Conservation (phyloP, 257 asterid genomes). For the Cruciata laevipes region DNA sequence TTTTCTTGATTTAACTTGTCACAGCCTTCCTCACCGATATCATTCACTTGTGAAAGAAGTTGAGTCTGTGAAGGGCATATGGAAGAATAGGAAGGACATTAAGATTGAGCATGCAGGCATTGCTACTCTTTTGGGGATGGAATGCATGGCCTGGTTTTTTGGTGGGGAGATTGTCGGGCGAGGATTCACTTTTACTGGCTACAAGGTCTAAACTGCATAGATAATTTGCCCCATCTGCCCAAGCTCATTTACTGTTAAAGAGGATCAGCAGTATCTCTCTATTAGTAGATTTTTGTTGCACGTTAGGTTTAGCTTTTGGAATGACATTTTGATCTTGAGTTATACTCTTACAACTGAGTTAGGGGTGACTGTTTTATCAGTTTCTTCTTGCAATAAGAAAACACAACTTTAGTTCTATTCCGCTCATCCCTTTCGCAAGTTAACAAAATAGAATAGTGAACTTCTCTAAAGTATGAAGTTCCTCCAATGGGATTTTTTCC, state of each 20-base stretch:
- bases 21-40: constrained; percentile 26
- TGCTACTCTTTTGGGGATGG: constrained; percentile 27
- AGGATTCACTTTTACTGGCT: constrained; percentile 27
- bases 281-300: neutral
- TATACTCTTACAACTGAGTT: too few species aligned
- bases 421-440: too few species aligned
- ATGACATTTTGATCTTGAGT: neutral
- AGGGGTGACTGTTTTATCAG: too few species aligned
- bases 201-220: constrained; percentile 9
- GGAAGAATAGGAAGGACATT: constrained; percentile 24
- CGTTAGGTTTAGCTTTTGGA: neutral
- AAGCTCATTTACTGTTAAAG: neutral
- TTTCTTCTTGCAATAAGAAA: too few species aligned
- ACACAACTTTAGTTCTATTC: too few species aligned
- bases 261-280: neutral
- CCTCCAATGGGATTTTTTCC: too few species aligned
- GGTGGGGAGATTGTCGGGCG: constrained; percentile 29
- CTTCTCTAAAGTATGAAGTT: too few species aligned
- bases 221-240: neutral
- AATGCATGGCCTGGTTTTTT: constrained; percentile 26
- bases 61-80: constrained; percentile 18
- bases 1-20: constrained; percentile 3
- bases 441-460: too few species aligned
- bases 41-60: constrained; percentile 22
- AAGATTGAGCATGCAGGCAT: constrained; percentile 32